phyloP scores from a whole-genome alignment of 345 rosid genomes.

The Cardamine resedifolia region DNA sequence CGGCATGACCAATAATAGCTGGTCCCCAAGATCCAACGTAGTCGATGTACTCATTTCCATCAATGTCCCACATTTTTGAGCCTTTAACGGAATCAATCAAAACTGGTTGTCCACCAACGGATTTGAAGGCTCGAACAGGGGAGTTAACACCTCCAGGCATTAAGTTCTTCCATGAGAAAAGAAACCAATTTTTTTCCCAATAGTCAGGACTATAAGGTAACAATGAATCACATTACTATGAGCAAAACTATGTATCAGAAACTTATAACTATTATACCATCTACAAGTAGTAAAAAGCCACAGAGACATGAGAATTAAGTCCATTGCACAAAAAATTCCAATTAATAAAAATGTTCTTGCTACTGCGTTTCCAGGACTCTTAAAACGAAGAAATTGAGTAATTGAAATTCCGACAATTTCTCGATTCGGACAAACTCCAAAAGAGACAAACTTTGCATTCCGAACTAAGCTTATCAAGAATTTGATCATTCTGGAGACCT shows the following conservation, averaged over 20 bases:
- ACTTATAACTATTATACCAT: neutral
- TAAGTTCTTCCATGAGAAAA: slow-evolving; percentile 50
- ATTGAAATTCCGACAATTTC: neutral
- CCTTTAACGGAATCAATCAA: slow-evolving; percentile 91
- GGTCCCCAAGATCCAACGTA: slow-evolving; percentile 99
- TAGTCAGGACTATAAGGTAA: neutral
- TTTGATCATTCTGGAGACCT: neutral
- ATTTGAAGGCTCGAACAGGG: slow-evolving; percentile 95
- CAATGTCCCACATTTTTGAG: slow-evolving; percentile 89
- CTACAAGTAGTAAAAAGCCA: neutral
- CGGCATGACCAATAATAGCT: slow-evolving; percentile 95
- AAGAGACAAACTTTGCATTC: slow-evolving; percentile 4
- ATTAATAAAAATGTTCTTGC: neutral
- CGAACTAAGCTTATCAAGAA: neutral
- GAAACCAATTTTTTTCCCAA: neutral
- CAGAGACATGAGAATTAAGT: neutral
- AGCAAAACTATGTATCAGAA: neutral
- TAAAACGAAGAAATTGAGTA: neutral
- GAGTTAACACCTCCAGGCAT: slow-evolving; percentile 99
- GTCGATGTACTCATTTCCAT: slow-evolving; percentile 94
- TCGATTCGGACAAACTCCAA: neutral
- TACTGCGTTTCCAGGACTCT: neutral
- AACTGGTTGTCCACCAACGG: slow-evolving; percentile 95
- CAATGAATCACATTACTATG: neutral
- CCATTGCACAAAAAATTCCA: neutral